Percentiles rank a stretch among this genome's conserved stretches.
Conservation (phyloP, 2,329 filamentous ascomycete genomes). For the Fusarium sambucinum region DNA sequence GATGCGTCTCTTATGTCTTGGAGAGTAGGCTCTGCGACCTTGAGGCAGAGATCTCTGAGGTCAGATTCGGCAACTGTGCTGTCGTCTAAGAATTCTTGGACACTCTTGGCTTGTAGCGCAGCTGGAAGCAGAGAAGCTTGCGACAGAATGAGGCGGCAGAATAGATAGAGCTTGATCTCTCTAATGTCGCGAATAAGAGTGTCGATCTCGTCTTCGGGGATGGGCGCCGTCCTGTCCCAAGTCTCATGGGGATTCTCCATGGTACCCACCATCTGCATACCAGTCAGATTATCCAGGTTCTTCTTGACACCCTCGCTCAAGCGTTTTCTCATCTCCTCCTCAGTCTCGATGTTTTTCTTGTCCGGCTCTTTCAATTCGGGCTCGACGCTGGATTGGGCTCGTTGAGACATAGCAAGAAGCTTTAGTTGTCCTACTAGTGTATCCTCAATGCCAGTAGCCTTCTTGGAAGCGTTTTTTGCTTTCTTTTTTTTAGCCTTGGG, state of each 20-base stretch:
- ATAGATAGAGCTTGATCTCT: slow-evolving; percentile 48
- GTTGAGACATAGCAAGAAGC: slow-evolving; percentile 36
- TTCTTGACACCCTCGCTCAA: slow-evolving; percentile 47
- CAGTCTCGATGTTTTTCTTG: slow-evolving; percentile 48
- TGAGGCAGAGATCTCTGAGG: slow-evolving; percentile 48
- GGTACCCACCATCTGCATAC: slow-evolving; percentile 44
- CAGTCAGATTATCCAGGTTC: slow-evolving; percentile 35
- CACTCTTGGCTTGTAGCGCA: slow-evolving; percentile 42
- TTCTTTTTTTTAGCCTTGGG: slow-evolving; percentile 33
- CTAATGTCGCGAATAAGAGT: slow-evolving; percentile 40
- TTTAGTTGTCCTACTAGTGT: slow-evolving; percentile 21
- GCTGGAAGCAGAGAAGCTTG: slow-evolving; percentile 47
- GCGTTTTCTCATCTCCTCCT: slow-evolving; percentile 47
- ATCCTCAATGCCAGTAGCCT: neutral
- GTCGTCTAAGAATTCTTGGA: slow-evolving; percentile 47
- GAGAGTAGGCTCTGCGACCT: slow-evolving; percentile 45
- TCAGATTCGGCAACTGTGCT: slow-evolving; percentile 43
- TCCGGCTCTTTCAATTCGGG: slow-evolving; percentile 39
- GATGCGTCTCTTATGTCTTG: slow-evolving; percentile 50
- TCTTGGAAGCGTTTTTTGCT: slow-evolving; percentile 22
- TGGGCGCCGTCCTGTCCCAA: slow-evolving; percentile 43
- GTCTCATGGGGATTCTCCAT: slow-evolving; percentile 47
- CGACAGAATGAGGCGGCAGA: slow-evolving; percentile 47
- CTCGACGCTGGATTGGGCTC: neutral
- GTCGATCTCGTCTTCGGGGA: slow-evolving; percentile 46